phyloP scores from a whole-genome alignment of 192 early-diverging fungal species.

The Allomyces macrogynus region DNA sequence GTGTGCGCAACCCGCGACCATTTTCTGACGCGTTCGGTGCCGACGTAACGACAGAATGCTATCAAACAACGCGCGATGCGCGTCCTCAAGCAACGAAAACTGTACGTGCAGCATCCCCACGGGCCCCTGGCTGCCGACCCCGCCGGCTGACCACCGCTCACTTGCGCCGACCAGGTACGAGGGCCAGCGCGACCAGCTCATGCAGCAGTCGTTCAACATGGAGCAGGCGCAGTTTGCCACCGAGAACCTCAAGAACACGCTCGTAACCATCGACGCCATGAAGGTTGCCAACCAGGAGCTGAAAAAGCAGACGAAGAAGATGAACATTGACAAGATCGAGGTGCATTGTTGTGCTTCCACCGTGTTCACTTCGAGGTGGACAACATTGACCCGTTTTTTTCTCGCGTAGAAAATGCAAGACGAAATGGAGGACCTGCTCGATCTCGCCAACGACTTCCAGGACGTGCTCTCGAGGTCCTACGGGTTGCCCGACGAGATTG shows the following conservation, averaged over 20 bases:
- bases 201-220: conserved; percentile 98
- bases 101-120: conserved; percentile 22
- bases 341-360: conserved; percentile 14
- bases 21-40: neutral
- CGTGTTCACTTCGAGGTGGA: neutral
- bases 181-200: conserved; percentile 76
- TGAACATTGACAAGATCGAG: conserved; percentile 87
- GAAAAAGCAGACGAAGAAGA: conserved; percentile 88
- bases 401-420: conserved; percentile 63
- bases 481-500: conserved; percentile 81
- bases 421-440: conserved; percentile 94
- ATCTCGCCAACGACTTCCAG: conserved; percentile 93
- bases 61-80: conserved; percentile 83
- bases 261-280: conserved; percentile 94
- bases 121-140: too few species aligned
- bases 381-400: neutral
- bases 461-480: conserved; percentile 83
- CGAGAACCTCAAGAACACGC: conserved; percentile 93
- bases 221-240: conserved; percentile 81
- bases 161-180: conserved; percentile 40
- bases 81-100: conserved; percentile 80
- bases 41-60: conserved; percentile 35
- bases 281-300: conserved; percentile 79
- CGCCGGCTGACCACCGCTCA: too few species aligned
- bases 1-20: neutral